Base-by-base conservation (phyloP, 345 rosid genomes). In the Gossypium stocksii region DNA sequence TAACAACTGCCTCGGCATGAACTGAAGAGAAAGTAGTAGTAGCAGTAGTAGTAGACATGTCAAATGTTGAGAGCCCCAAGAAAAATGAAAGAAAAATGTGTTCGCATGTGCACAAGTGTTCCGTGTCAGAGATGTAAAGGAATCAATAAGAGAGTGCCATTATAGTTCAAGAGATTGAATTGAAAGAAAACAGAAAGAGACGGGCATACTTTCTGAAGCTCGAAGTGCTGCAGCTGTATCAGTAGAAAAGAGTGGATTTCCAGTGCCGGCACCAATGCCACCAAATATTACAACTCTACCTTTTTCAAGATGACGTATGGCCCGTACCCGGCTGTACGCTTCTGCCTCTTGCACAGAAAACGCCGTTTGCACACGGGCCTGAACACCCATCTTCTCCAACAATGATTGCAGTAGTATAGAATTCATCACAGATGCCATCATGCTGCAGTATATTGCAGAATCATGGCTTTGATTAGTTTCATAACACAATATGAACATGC, bases 351-450 rank as follows among this genome's bases (percentile, higher is more conserved):
- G 88, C 85, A 94, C 84, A 6, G 89, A 54, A 61, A 90, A 85
- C 58, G 92, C 83, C 79, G 90, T 92, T 79, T 94, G 98, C 70
- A 92, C 85, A 51, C 91, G 93, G 2, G 92, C 78, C 80, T 88
- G 93, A 56, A 92, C 79, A 73, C 92, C 94, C 65, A 85, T 72
- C 86, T 92, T 92, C 81, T 92, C 98, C 74, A 94, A 79, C 13
- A 97, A 87, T 67, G 97, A 90, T 65, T 94, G 98, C 61, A 94
- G 90, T 82, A 94, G 85, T 54, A 88, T 77, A 53, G 94, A 87
- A 77, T 90, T 94, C 97, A 94, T 94, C 80, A 90, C 94, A 16
- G 97, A 89, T 65, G 94, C 97, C 97, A 90, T 94, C 97, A 89
- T 90, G 74, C 97, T 92, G 88, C 38, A 25, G 80, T 75, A 73